A percentile compares a stretch with the other conserved stretches of the same genome.
These are phyloP conservation scores for Neodidymelliopsis sp. DNA, from an alignment of 2,329 filamentous ascomycete species.

Conservation along the genomic window DNA sequence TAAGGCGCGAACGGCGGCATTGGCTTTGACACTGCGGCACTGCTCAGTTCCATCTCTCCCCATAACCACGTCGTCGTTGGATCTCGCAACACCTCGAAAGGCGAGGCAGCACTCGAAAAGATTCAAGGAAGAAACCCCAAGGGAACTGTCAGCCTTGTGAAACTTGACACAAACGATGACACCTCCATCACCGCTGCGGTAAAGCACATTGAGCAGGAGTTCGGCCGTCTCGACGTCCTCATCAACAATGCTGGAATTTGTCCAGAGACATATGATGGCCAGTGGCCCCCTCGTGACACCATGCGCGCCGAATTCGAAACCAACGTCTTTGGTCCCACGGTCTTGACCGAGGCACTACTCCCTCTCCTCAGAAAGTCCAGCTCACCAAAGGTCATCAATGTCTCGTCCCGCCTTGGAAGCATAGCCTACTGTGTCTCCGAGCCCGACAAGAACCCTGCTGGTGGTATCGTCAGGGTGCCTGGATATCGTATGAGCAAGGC, in stretches of 20 bases:
- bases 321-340: conserved; percentile 47
- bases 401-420: conserved; percentile 46
- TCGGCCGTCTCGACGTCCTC: conserved; percentile 72
- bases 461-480: conserved; percentile 13
- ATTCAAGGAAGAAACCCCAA: conserved; percentile 37
- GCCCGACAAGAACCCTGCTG: conserved; percentile 15
- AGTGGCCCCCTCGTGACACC: conserved; percentile 24
- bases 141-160: conserved; percentile 42
- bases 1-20: conserved; percentile 47
- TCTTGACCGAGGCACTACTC: conserved; percentile 43
- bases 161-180: conserved; percentile 48
- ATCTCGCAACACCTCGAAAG: conserved; percentile 43
- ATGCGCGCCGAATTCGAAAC: conserved; percentile 43
- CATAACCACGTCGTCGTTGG: conserved; percentile 49
- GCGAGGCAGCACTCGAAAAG: conserved; percentile 38
- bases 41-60: conserved; percentile 35
- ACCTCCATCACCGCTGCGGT: conserved; percentile 45
- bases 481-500: conserved; percentile 48
- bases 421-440: conserved; percentile 26
- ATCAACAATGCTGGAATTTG: conserved; percentile 82
- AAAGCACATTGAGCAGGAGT: conserved; percentile 39
- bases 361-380: conserved; percentile 46
- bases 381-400: conserved; percentile 45
- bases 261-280: conserved; percentile 6
- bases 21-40: conserved; percentile 44